Percentiles rank a stretch among this genome's conserved stretches.
phyloP scores from a whole-genome alignment of 495 filamentous ascomycete genomes.

The Aspergillus diversus region DNA sequence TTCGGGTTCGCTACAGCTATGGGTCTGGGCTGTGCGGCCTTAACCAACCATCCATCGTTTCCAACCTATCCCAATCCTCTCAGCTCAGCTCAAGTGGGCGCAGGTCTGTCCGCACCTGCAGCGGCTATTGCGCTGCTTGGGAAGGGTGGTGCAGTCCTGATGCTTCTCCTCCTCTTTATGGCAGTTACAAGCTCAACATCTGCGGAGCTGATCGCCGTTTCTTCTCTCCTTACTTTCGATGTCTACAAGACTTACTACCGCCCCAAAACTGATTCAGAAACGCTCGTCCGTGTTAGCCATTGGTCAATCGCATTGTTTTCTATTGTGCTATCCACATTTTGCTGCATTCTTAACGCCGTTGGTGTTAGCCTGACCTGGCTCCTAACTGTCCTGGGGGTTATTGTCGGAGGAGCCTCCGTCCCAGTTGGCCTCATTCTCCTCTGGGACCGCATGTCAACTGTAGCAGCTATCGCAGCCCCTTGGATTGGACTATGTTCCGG shows the following conservation, averaged over 20 bases:
- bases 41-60: conserved; percentile 49
- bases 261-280: conserved; percentile 41
- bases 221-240: conserved; percentile 58
- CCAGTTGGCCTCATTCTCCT: conserved; percentile 43
- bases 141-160: conserved; percentile 49
- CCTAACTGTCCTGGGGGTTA: conserved; percentile 47
- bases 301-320: conserved; percentile 50
- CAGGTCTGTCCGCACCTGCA: conserved; percentile 51
- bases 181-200: conserved; percentile 54
- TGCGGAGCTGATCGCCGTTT: conserved; percentile 58
- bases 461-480: conserved; percentile 35
- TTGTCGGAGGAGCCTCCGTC: conserved; percentile 48
- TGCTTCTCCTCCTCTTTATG: conserved; percentile 57
- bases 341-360: conserved; percentile 47
- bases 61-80: conserved; percentile 59
- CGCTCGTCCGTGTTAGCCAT: conserved; percentile 53
- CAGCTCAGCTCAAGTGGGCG: conserved; percentile 42
- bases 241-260: conserved; percentile 59
- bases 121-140: conserved; percentile 53
- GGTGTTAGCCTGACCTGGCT: conserved; percentile 52
- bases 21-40: conserved; percentile 51
- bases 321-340: conserved; percentile 49
- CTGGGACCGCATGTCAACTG: conserved; percentile 42
- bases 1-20: conserved; percentile 54
- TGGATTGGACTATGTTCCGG: conserved; percentile 38